Evolutionary conservation across 169 alveolate species (phyloP), one percentile per base, ranked within the genome.

Genomic region (Cryptosporidium baileyi): DNA sequence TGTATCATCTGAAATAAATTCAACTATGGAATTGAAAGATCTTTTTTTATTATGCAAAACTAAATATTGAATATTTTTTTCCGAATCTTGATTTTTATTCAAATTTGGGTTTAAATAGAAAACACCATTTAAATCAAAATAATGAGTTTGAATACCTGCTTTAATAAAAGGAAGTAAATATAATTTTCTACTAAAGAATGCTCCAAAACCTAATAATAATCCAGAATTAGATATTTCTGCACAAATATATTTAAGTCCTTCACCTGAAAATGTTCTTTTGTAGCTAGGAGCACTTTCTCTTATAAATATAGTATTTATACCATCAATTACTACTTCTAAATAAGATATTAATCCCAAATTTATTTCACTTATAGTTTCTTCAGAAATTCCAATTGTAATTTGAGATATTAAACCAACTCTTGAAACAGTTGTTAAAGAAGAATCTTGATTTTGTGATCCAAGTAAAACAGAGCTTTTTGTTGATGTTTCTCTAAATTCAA

Each of bases 81-180:
- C 49, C 2, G 40, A 17, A 13, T 49, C 36, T 7, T 11, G 38
- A 7, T 5, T 65, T 11, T 47, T 47, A 47, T 47, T n/a, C 19
- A 47, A 47, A 47, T 47, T 47, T 5, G 59, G 59, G 19, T 19
- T n/a, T n/a, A n/a, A n/a, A n/a, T n/a, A n/a, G 26, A 65, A 65
- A 24, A 65, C 54, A 3, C 63, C 81, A 15, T 65, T 51, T 32
- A 65, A 5, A 65, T 65, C 81, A 15, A 62, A 65, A 13, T 32
- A 65, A 30, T 65, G 81, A 26, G 81, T 65, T 52, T 74, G 85
- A 13, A 74, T 60, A 11, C 85, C 85, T 17, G 47, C 74, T 54
- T 74, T 51, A 19, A 59, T 36, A 22, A 74, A 74, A 36, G 85
- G 85, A 5, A 57, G 36, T 28, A 74, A 51, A 54, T 57, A 54